These are phyloP conservation scores for Fusarium oxysporum DNA, from an alignment of 2,329 filamentous ascomycete species.

Conservation along the genomic window DNA sequence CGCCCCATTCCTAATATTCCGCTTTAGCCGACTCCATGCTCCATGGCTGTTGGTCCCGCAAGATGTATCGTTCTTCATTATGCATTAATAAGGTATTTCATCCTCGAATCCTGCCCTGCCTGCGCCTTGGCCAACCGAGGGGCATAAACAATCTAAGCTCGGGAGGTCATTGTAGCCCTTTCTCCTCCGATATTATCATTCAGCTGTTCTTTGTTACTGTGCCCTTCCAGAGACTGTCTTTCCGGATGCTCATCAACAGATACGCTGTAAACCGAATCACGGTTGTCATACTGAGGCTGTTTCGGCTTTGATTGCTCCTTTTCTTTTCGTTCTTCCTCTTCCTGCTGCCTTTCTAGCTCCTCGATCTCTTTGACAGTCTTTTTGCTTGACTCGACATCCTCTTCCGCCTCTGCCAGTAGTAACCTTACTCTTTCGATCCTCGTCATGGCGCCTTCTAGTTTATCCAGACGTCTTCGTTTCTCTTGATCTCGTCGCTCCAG, in stretches of 20 bases:
- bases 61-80: slow-evolving; percentile 14
- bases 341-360: slow-evolving; percentile 32
- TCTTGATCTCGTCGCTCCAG: slow-evolving; percentile 78
- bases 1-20: slow-evolving; percentile 1
- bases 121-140: neutral
- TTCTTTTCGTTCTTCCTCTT: slow-evolving; percentile 30
- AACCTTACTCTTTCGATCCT: slow-evolving; percentile 77
- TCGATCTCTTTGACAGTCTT: slow-evolving; percentile 32
- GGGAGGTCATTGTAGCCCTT: neutral
- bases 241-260: slow-evolving; percentile 1
- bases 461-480: slow-evolving; percentile 75
- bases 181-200: neutral
- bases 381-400: slow-evolving; percentile 36
- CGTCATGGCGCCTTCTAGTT: slow-evolving; percentile 76
- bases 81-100: neutral
- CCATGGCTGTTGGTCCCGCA: neutral
- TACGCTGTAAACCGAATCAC: slow-evolving; percentile 5
- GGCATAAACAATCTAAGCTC: neutral
- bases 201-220: neutral
- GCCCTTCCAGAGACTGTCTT: slow-evolving; percentile 8
- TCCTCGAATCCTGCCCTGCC: neutral
- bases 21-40: neutral
- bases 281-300: neutral
- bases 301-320: slow-evolving; percentile 11
- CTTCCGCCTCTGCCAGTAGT: slow-evolving; percentile 60